Evolutionary conservation across 2,329 filamentous ascomycete species (phyloP), one percentile per base, ranked within the genome.

Genomic region (Fusarium phyllophilum): DNA sequence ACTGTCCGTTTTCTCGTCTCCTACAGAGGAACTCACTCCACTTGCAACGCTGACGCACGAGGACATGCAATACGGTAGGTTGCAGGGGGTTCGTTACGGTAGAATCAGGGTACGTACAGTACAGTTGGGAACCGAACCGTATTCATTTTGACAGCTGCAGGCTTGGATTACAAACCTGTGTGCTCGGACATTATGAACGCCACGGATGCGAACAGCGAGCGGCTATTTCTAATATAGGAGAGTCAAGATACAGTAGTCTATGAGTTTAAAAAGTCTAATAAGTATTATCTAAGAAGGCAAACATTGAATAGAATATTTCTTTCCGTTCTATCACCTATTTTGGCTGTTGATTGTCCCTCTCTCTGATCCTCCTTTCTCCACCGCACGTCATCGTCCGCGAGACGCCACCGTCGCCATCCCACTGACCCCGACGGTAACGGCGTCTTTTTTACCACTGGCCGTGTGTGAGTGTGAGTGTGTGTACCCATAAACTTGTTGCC

Each of bases 321-420:
- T 42, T n/a, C 39, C 15, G 18, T 26, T 26, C 44, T 13, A 24
- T 48, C 44, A 29, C 39, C 42, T 31, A 20, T 41, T 61, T 38
- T 42, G 24, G 62, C 18, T 54, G 33, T 15, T 51, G 33, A 54
- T 42, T 59, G 52, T 7, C 14, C n/a, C 45, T 46, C 45, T 46
- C 45, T 66, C 42, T 58, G 45, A 52, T 60, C 34, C 38, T 56
- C 39, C 29, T 38, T n/a, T 52, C 73, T 66, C 73, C 73, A 75
- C 70, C 42, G 62, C 65, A 75, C 73, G 73, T 76, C 73, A 76
- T 76, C 68, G 73, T 38, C 73, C 33, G 60, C 67, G 65, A 72
- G 73, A 76, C 74, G 73, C 74, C 74, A 76, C 74, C 61, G 56
- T 71, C 73, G 62, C 73, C 67, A 71, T 71, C 67, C 70, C 62